Base-by-base conservation (phyloP, 78 protist genomes). In the Dictyostelium firmibasis region DNA sequence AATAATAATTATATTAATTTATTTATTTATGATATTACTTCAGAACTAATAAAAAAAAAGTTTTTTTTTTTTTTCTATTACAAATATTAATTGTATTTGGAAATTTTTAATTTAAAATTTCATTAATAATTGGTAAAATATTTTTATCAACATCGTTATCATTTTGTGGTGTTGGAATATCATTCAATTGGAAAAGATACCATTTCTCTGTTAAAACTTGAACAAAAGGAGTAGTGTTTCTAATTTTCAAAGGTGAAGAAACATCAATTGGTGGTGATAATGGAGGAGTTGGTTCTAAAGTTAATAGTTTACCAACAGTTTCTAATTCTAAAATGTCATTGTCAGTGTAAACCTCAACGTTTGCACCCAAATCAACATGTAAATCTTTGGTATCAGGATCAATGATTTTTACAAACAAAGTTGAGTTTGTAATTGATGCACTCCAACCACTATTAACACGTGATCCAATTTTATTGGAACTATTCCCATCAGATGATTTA, bases 361-460 rank as follows among this genome's bases (percentile, higher is more conserved):
- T 84, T 25, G 81, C 79, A 70, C 91, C 91, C 0, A 70, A 16
- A 70, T 84, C 91, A 18, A 84, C 91, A 3, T 38, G n/a, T 36
- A 69, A 18, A 14, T 41, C 47, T 10, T 44, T 35, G 81, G 91
- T 69, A 27, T 29, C 23, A 0, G 13, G 11, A 69, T 70, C 67
- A 43, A 84, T 84, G 4, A 64, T 23, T 60, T 84, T 84, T 4
- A 84, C 81, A 84, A 84, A 84, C 3, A 84, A 47, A 25, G 50
- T 44, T 11, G n/a, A 13, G 5, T 27, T 64, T 11, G 70, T 84
- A 14, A 43, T 53, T 11, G 91, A 43, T 43, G 64, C 36, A 14
- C 81, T 41, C 91, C 91, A 84, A n/a, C 91, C 91, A 69, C 75
- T 84, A 44, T 70, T 84, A 0, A 70, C 78, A 29, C 81, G 78